Percentiles rank a stretch among this genome's conserved stretches.
Conservation (phyloP, 1,284 basidiomycete genomes). For the Sutorius eximius region DNA sequence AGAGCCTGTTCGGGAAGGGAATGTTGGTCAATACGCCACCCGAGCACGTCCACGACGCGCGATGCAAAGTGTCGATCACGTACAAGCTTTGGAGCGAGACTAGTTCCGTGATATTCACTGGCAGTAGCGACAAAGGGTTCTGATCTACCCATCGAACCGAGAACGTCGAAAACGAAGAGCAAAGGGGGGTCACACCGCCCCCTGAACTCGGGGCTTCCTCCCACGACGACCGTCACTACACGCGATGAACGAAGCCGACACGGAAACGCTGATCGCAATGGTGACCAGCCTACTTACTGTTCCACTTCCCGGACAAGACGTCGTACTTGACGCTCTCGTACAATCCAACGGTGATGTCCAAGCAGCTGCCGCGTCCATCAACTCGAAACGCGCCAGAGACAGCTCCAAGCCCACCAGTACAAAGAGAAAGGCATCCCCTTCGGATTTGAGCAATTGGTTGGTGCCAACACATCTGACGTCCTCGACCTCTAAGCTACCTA, state of each 20-base stretch:
- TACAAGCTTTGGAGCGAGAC: conserved; percentile 13
- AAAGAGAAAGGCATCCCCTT: conserved; percentile 46
- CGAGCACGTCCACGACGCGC: neutral
- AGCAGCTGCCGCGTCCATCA: conserved; percentile 50
- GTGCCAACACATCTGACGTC: conserved; percentile 20
- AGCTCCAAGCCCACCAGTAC: conserved; percentile 14
- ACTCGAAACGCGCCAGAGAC: conserved; percentile 14
- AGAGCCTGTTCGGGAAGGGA: conserved; percentile 12
- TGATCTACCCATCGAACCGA: conserved; percentile 10
- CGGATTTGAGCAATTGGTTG: conserved; percentile 57
- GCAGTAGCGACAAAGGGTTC: neutral
- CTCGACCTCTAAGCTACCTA: conserved; percentile 26
- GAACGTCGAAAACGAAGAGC: neutral
- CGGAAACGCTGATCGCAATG: conserved; percentile 66
- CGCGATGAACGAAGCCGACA: conserved; percentile 47
- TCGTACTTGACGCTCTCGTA: conserved; percentile 63
- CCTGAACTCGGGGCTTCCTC: neutral
- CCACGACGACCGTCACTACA: neutral
- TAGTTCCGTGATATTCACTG: neutral
- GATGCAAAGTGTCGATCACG: conserved; percentile 1
- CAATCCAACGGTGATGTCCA: conserved; percentile 60
- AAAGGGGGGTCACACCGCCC: neutral
- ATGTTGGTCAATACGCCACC: conserved; percentile 1
- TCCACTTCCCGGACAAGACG: conserved; percentile 36
- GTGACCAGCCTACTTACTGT: conserved; percentile 58